These are phyloP conservation scores for Coniosporium apollinis DNA, from an alignment of 495 filamentous ascomycete genomes.

Conservation along the genomic window DNA sequence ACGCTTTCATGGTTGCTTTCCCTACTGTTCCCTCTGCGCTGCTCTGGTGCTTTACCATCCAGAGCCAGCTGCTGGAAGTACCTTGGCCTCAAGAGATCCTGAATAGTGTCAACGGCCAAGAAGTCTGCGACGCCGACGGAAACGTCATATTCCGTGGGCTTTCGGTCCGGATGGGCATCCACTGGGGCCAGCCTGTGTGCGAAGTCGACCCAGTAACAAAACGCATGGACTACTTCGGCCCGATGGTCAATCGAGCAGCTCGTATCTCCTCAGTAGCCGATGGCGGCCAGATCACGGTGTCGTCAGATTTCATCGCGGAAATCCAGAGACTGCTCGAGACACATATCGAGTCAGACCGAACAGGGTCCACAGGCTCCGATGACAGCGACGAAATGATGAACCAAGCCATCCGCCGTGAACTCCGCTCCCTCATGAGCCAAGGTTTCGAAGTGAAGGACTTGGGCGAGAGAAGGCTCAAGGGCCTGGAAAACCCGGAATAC, in stretches of 20 bases:
- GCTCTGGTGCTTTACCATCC: constrained; percentile 91
- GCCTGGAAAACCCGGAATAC: constrained; percentile 90
- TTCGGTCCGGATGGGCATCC: constrained; percentile 92
- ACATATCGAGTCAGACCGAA: constrained; percentile 60
- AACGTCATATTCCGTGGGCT: constrained; percentile 83
- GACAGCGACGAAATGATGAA: constrained; percentile 57
- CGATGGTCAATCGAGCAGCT: constrained; percentile 95
- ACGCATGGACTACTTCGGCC: constrained; percentile 98
- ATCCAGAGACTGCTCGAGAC: constrained; percentile 81
- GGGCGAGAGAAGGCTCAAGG: constrained; percentile 84
- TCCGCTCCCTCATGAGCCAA: constrained; percentile 72
- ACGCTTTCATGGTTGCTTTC: constrained; percentile 99
- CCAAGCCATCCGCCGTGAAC: constrained; percentile 66
- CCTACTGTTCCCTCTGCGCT: constrained; percentile 84
- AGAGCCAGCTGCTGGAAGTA: constrained; percentile 68
- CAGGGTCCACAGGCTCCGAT: constrained; percentile 48
- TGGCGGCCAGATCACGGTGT: constrained; percentile 91
- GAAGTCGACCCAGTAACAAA: constrained; percentile 90
- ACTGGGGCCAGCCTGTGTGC: constrained; percentile 87
- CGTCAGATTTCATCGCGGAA: constrained; percentile 89
- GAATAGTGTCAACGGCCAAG: constrained; percentile 66
- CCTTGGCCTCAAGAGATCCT: constrained; percentile 89
- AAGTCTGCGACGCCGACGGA: constrained; percentile 65
- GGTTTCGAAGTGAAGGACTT: constrained; percentile 96
- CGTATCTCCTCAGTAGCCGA: constrained; percentile 91